Evolutionary conservation across 1,139 yeast species (phyloP).

Genomic region (Kodamaea suecica): DNA sequence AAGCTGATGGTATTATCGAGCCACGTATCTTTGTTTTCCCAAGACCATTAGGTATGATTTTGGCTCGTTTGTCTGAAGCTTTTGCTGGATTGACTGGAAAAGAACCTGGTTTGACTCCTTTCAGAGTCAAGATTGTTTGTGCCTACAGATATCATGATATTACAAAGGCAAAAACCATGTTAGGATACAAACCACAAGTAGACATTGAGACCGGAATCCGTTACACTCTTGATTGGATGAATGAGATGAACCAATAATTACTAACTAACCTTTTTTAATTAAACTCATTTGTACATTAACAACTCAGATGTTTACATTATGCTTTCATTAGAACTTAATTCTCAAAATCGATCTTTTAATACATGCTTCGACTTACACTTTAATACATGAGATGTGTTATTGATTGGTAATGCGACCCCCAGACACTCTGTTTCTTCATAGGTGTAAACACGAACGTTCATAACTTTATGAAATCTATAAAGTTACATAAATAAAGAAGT

Average conservation of each 20-base stretch:
- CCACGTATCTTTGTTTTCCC: slow-evolving; percentile 64
- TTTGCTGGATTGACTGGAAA: slow-evolving; percentile 68
- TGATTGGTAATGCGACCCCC: too few relatives aligned
- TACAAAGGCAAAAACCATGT: slow-evolving; percentile 70
- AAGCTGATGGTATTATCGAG: slow-evolving; percentile 86
- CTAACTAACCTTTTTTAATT: too few relatives aligned
- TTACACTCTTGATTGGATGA: slow-evolving; percentile 84
- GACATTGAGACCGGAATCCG: slow-evolving; percentile 79
- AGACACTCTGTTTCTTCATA: too few relatives aligned
- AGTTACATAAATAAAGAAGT: too few relatives aligned
- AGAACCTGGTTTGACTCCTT: slow-evolving; percentile 94
- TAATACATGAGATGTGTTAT: too few relatives aligned
- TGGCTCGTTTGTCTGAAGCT: slow-evolving; percentile 78
- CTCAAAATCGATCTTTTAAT: too few relatives aligned
- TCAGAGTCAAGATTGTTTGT: slow-evolving; percentile 87
- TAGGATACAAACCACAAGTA: slow-evolving; percentile 82
- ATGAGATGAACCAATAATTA: slow-evolving; percentile 49
- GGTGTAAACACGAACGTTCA: too few relatives aligned
- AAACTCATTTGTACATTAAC: too few relatives aligned
- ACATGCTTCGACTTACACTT: too few relatives aligned
- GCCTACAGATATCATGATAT: slow-evolving; percentile 96
- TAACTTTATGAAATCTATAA: too few relatives aligned
- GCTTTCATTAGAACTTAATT: too few relatives aligned
- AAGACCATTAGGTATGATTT: slow-evolving; percentile 68
- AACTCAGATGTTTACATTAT: too few relatives aligned